Conservation (phyloP, 2,329 filamentous ascomycete species). For the Lojkania enalia region DNA sequence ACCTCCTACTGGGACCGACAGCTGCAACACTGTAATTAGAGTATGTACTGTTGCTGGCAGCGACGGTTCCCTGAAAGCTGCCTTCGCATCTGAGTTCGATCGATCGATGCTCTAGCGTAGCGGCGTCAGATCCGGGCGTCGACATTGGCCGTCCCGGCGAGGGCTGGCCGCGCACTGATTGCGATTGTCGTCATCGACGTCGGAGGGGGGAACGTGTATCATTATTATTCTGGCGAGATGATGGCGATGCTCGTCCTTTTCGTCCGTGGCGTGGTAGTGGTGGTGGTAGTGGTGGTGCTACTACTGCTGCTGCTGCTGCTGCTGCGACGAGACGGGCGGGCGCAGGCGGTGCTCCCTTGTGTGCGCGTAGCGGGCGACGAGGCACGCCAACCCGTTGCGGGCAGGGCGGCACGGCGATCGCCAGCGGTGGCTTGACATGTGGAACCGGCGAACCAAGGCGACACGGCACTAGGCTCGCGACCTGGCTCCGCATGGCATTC, state of each 20-base stretch:
- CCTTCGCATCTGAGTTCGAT: not conserved
- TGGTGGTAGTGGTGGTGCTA: too few species aligned
- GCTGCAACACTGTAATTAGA: not conserved
- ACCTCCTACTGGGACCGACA: not conserved
- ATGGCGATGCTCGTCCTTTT: not conserved
- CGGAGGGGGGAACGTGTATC: not conserved
- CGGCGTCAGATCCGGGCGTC: conserved; percentile 7
- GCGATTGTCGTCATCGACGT: too few species aligned
- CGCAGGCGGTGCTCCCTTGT: not conserved
- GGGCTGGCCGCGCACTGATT: not conserved
- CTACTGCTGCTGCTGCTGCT: too few species aligned
- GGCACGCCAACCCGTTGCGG: conserved; percentile 4
- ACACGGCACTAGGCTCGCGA: conserved; percentile 6
- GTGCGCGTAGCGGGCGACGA: not conserved
- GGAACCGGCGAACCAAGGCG: conserved; percentile 5
- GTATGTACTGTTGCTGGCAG: not conserved
- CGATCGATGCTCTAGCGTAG: conserved; percentile 6
- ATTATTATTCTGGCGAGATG: not conserved
- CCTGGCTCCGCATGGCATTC: conserved; percentile 12
- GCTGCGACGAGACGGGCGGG: not conserved
- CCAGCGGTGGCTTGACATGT: conserved; percentile 6
- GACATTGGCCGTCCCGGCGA: conserved; percentile 2
- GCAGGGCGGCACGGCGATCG: conserved; percentile 3
- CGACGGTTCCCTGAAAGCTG: not conserved
- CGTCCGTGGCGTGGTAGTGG: not conserved